Conservation (phyloP, 2,329 filamentous ascomycete species). For the Myriangium duriaei region DNA sequence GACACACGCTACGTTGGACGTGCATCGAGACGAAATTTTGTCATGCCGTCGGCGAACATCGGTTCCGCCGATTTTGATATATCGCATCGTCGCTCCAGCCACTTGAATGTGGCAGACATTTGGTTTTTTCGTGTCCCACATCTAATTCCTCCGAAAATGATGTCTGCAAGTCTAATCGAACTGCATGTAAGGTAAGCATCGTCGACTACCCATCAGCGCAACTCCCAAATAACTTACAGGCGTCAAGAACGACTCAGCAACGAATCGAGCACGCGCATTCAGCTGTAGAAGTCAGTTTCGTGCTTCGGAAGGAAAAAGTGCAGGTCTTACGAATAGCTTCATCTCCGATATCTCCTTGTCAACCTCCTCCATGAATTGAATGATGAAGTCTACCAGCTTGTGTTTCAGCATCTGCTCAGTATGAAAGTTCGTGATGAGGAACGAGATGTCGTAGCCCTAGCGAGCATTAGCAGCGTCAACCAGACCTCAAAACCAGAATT, state of each 20-base stretch:
- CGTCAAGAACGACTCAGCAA: constrained; percentile 95
- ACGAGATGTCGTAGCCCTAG: constrained; percentile 95
- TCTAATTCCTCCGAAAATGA: too few species aligned
- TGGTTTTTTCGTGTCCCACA: too few species aligned
- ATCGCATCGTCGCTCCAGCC: too few species aligned
- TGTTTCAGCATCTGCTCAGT: constrained; percentile 98
- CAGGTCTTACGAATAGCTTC: constrained; percentile 83
- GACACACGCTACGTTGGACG: too few species aligned
- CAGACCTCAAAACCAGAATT: background rate
- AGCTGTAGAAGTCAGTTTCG: constrained; percentile 46
- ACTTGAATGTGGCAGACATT: too few species aligned
- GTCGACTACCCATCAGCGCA: background rate
- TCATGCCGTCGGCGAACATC: too few species aligned
- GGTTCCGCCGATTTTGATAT: too few species aligned
- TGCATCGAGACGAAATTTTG: too few species aligned
- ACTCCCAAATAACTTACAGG: constrained; percentile 58
- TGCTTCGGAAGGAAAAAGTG: background rate
- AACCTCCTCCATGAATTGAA: constrained; percentile 99
- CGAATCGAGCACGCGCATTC: constrained; percentile 92
- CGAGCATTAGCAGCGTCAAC: background rate
- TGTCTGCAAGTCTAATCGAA: constrained; percentile 8
- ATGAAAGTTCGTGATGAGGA: constrained; percentile 97
- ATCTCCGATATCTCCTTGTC: constrained; percentile 99
- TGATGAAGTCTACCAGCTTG: constrained; percentile 97
- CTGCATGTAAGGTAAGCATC: constrained; percentile 1